phyloP scores from a whole-genome alignment of 352 stramenopile species.

The Globisporangium solare region DNA sequence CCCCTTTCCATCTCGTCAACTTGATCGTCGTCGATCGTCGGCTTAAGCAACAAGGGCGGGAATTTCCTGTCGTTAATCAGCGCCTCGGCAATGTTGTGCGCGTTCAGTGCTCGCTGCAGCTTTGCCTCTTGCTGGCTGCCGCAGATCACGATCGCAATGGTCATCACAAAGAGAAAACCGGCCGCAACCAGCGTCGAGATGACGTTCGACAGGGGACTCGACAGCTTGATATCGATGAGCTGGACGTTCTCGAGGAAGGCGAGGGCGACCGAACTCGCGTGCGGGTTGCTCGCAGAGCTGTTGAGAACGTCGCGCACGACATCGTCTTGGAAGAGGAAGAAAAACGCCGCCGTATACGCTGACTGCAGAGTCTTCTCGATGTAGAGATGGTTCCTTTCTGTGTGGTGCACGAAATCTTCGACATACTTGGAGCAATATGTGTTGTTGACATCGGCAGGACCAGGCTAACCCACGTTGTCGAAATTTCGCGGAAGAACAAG shows the following conservation, averaged over 20 bases:
- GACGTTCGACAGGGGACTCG: constrained; percentile 6
- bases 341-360: constrained; percentile 24
- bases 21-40: too few species aligned
- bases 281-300: neutral
- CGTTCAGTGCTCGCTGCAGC: neutral
- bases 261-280: neutral
- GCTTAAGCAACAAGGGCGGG: neutral
- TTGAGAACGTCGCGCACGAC: constrained; percentile 4
- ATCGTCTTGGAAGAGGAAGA: constrained; percentile 33
- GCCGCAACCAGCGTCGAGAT: neutral
- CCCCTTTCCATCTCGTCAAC: too few species aligned
- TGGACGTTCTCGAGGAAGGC: constrained; percentile 6
- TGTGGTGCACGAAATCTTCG: constrained; percentile 8
- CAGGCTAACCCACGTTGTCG: neutral
- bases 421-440: neutral
- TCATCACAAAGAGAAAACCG: neutral
- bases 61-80: constrained; percentile 11
- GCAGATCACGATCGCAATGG: constrained; percentile 1
- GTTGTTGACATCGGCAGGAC: neutral
- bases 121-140: neutral
- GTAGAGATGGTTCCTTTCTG: constrained; percentile 32
- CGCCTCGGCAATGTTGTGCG: constrained; percentile 6
- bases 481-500: neutral
- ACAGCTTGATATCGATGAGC: constrained; percentile 5
- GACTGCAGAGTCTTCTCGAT: constrained; percentile 30